These are phyloP conservation scores for Candida pseudocylindracea DNA, from an alignment of 1,139 yeast species.

Conservation along the genomic window DNA sequence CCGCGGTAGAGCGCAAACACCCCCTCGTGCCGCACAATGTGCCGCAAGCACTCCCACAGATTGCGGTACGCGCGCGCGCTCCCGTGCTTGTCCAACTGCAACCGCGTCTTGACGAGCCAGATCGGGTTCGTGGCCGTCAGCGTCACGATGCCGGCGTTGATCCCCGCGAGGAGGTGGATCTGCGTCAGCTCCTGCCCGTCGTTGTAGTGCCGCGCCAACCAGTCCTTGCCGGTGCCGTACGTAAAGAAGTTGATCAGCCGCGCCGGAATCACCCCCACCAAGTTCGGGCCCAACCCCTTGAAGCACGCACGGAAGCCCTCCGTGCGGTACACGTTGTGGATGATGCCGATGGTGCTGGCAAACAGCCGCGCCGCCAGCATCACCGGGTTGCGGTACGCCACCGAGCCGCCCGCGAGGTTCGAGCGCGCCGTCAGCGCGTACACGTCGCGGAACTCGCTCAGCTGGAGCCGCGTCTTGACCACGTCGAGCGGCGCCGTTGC, in stretches of 20 bases:
- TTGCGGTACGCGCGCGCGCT: slow-evolving; percentile 48
- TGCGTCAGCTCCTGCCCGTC: slow-evolving; percentile 62
- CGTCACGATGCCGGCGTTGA: slow-evolving; percentile 83
- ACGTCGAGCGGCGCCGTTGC: slow-evolving; percentile 92
- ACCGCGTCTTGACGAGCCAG: slow-evolving; percentile 88
- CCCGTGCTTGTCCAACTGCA: slow-evolving; percentile 58
- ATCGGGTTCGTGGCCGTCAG: slow-evolving; percentile 99
- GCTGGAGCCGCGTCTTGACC: slow-evolving; percentile 85
- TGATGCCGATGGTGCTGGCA: slow-evolving; percentile 57
- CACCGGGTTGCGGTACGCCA: slow-evolving; percentile 8
- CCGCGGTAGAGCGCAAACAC: slow-evolving; percentile 66
- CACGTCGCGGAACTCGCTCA: slow-evolving; percentile 39
- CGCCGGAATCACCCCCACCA: slow-evolving; percentile 98
- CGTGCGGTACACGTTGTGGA: slow-evolving; percentile 37
- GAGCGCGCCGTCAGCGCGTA: slow-evolving; percentile 20
- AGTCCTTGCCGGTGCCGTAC: slow-evolving; percentile 74
- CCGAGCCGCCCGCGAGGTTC: slow-evolving; percentile 1
- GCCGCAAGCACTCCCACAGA: slow-evolving; percentile 65
- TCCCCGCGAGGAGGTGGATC: slow-evolving; percentile 78
- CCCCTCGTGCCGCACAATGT: slow-evolving; percentile 62
- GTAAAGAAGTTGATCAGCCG: slow-evolving; percentile 92
- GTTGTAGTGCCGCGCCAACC: slow-evolving; percentile 40
- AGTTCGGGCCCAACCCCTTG: slow-evolving; percentile 88
- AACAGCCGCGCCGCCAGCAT: slow-evolving; percentile 44
- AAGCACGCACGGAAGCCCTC: slow-evolving; percentile 82